Evolutionary conservation across 768 basidiomycete genomes (phyloP).

Genomic region (Leucogyrophana mollusca): DNA sequence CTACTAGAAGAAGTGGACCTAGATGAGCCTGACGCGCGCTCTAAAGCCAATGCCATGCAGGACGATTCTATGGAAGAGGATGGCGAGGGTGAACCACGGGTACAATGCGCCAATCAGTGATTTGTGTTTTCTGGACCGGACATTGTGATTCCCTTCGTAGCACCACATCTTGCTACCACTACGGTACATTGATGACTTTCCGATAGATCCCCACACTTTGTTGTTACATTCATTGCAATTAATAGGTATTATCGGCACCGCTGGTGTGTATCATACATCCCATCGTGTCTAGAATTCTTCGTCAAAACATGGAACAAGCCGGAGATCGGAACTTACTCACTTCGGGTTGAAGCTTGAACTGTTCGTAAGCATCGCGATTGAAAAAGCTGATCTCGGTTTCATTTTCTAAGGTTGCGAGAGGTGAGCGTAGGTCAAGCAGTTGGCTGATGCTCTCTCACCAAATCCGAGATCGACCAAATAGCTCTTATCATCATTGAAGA

Average conservation of each 20-base stretch:
- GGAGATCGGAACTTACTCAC: conserved; percentile 37
- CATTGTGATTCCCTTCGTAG: conserved; percentile 18
- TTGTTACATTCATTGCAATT: conserved; percentile 30
- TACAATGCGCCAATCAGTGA: conserved; percentile 94
- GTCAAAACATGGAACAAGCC: background rate
- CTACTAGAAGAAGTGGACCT: conserved; percentile 83
- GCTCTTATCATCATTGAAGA: conserved; percentile 65
- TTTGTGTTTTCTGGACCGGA: conserved; percentile 10
- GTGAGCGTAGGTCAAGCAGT: background rate
- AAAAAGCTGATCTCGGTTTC: conserved; percentile 96
- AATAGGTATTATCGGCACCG: conserved; percentile 18
- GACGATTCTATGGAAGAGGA: conserved; percentile 95
- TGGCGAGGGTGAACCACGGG: conserved; percentile 79
- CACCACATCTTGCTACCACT: conserved; percentile 15
- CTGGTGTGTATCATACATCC: conserved; percentile 16
- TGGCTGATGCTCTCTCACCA: conserved; percentile 49
- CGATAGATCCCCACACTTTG: conserved; percentile 27
- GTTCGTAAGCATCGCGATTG: conserved; percentile 70
- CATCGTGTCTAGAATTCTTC: conserved; percentile 22
- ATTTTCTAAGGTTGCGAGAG: conserved; percentile 59
- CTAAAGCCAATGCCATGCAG: conserved; percentile 44
- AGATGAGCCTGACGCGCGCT: conserved; percentile 68
- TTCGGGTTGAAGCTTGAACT: conserved; percentile 82
- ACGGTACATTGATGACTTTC: conserved; percentile 10
- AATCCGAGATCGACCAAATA: conserved; percentile 71